These are phyloP conservation scores for Flagelloscypha sp. DNA, from an alignment of 768 basidiomycete genomes.

Conservation along the genomic window DNA sequence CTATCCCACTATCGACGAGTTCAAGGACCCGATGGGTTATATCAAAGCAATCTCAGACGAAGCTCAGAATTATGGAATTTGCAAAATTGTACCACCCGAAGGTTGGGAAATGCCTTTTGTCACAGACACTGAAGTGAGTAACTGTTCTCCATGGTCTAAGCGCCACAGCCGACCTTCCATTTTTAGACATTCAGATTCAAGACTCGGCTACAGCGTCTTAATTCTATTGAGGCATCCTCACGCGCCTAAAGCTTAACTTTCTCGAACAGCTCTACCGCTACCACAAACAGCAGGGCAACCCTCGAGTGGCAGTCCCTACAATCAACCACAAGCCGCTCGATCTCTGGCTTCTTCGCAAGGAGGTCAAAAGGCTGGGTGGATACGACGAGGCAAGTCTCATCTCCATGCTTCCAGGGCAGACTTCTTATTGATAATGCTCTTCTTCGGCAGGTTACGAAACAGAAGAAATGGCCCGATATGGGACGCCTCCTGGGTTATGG, in stretches of 20 bases:
- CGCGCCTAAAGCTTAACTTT: conserved; percentile 95
- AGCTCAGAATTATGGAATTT: conserved; percentile 79
- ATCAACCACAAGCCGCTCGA: conserved; percentile 92
- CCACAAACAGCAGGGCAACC: conserved; percentile 91
- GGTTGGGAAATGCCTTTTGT: conserved; percentile 96
- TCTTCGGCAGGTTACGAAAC: conserved; percentile 59
- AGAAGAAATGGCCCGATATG: conserved; percentile 83
- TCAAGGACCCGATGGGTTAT: conserved; percentile 90
- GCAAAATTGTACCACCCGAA: conserved; percentile 90
- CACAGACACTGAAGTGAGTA: conserved; percentile 82
- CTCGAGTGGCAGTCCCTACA: conserved; percentile 84
- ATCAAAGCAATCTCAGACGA: conserved; percentile 70
- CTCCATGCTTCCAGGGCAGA: conserved; percentile 5
- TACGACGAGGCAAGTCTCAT: conserved; percentile 64
- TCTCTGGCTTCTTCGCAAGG: conserved; percentile 87
- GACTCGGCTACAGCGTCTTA: conserved; percentile 88
- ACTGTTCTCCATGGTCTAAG: conserved; percentile 5
- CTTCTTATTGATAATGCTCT: conserved; percentile 15
- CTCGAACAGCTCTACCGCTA: conserved; percentile 94
- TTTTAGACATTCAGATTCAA: conserved; percentile 85
- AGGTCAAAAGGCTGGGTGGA: conserved; percentile 84
- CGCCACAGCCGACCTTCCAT: conserved; percentile 12
- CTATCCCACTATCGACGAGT: conserved; percentile 85
- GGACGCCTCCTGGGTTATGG: conserved; percentile 78
- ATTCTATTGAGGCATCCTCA: conserved; percentile 95